phyloP scores from a whole-genome alignment of 106 monocot species.

The Dendrobium officinale region DNA sequence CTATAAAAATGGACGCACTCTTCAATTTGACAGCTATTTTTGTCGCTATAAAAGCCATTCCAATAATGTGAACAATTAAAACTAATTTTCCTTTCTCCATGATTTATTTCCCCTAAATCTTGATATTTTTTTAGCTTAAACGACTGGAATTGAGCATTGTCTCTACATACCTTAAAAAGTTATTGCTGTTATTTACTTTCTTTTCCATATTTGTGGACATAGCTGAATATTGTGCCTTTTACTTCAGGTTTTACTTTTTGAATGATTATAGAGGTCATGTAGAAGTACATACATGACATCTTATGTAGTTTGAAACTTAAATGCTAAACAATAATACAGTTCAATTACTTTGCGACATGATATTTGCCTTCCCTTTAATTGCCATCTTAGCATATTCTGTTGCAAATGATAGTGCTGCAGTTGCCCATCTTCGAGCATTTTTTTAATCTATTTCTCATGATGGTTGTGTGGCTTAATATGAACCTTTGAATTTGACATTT shows the following conservation, averaged over 20 bases:
- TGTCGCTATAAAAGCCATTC: no score
- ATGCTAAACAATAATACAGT: neutral
- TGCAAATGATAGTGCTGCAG: neutral
- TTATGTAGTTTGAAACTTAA: neutral
- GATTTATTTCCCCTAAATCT: neutral
- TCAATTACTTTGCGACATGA: neutral
- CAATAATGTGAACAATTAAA: no score
- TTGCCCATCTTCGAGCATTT: neutral
- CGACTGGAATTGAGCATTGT: neutral
- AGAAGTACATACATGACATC: neutral
- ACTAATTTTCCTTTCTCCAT: neutral
- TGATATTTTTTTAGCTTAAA: neutral
- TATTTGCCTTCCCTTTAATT: neutral
- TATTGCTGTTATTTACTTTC: neutral
- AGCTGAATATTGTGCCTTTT: neutral
- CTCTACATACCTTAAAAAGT: neutral
- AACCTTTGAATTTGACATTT: no score
- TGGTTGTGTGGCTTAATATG: no score
- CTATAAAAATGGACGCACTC: neutral
- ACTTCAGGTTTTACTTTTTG: no score
- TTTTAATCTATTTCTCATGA: no score
- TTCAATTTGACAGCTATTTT: neutral
- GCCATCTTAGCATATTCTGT: neutral
- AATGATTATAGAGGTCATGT: no score
- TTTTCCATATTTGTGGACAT: neutral